Conservation (phyloP, 2,329 filamentous ascomycete genomes). For the Mycosphaerella arachidis region DNA sequence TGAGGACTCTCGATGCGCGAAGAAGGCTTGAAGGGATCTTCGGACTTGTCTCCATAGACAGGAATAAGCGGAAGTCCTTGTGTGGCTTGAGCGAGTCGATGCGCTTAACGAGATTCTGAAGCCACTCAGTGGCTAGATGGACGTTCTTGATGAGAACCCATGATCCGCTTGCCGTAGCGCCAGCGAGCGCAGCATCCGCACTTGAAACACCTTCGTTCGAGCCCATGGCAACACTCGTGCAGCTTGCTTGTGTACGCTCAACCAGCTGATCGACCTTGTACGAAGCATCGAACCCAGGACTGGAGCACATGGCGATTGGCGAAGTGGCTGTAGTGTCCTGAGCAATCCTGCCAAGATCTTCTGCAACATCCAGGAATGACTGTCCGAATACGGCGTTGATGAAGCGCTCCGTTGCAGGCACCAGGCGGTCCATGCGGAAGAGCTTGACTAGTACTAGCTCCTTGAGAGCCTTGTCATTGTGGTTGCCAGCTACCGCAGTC, state of each 20-base stretch:
- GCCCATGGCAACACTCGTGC: slow-evolving; percentile 98
- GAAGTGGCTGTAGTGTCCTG: slow-evolving; percentile 76
- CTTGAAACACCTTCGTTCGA: slow-evolving; percentile 89
- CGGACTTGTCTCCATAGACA: slow-evolving; percentile 95
- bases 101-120: slow-evolving; percentile 94
- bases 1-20: slow-evolving; percentile 85
- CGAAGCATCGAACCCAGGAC: slow-evolving; percentile 93
- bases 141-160: slow-evolving; percentile 99
- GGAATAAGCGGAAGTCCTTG: slow-evolving; percentile 85
- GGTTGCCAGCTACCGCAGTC: slow-evolving; percentile 55
- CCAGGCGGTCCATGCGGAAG: slow-evolving; percentile 91
- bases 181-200: slow-evolving; percentile 91
- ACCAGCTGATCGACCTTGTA: slow-evolving; percentile 98
- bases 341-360: slow-evolving; percentile 81
- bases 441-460: slow-evolving; percentile 90
- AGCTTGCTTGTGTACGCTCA: slow-evolving; percentile 73
- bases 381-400: slow-evolving; percentile 79
- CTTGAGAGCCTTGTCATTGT: slow-evolving; percentile 70
- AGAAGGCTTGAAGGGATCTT: slow-evolving; percentile 97
- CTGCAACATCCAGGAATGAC: slow-evolving; percentile 74
- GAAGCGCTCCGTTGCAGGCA: slow-evolving; percentile 89
- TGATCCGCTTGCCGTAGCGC: slow-evolving; percentile 82
- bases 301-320: slow-evolving; percentile 88
- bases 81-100: slow-evolving; percentile 94
- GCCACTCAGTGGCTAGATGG: slow-evolving; percentile 89